These are phyloP conservation scores for Berkeleyomyces basicola DNA, from an alignment of 2,329 filamentous ascomycete species.

Conservation along the genomic window DNA sequence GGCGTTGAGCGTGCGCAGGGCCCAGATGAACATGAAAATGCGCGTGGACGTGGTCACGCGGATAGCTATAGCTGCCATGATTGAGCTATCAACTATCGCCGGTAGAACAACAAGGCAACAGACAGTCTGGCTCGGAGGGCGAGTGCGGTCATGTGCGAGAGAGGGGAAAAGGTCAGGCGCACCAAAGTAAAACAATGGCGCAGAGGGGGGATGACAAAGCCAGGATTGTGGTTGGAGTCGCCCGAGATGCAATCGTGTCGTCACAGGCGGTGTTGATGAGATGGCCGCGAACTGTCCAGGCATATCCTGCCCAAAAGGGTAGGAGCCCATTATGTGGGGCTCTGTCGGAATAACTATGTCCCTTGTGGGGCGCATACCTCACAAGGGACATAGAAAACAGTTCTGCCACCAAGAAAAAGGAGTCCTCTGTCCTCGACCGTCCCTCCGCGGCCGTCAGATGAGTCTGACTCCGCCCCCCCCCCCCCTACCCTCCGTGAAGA, in stretches of 20 bases:
- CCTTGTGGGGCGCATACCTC: no score
- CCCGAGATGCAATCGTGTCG: conserved; percentile 10
- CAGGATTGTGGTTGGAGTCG: conserved; percentile 11
- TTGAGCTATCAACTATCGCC: neutral
- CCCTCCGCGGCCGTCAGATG: no score
- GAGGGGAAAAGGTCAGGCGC: neutral
- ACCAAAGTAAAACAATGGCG: neutral
- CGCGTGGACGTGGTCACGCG: neutral
- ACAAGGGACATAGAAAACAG: no score
- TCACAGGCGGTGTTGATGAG: neutral
- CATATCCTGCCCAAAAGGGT: no score
- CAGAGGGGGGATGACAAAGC: neutral
- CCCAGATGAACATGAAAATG: conserved; percentile 30
- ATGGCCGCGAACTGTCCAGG: no score
- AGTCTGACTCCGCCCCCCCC: no score
- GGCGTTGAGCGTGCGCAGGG: conserved; percentile 65
- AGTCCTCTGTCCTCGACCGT: no score
- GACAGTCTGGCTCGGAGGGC: neutral
- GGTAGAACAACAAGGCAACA: neutral
- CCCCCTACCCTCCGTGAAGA: no score
- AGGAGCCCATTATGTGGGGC: no score
- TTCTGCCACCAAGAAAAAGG: no score
- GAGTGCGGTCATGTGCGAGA: neutral
- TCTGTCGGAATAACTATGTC: no score
- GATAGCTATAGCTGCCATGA: neutral